These are phyloP conservation scores for Alternaria incomplexa DNA, from an alignment of 2,329 filamentous ascomycete species.

Conservation along the genomic window DNA sequence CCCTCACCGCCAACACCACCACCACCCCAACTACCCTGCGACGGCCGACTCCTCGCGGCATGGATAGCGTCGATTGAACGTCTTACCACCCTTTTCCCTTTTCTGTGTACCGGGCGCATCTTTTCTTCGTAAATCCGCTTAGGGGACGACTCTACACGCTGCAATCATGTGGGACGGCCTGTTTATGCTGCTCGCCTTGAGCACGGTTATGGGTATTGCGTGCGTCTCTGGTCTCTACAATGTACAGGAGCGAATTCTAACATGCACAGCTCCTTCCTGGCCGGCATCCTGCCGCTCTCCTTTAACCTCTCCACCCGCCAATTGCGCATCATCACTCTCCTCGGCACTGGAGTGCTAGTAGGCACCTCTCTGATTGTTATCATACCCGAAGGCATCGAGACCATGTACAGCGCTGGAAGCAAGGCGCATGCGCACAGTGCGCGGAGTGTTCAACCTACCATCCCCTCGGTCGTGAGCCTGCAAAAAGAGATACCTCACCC, in stretches of 20 bases:
- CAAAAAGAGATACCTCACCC: conserved; percentile 35
- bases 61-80: conserved; percentile 25
- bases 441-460: conserved; percentile 29
- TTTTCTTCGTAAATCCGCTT: conserved; percentile 14
- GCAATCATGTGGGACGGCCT: conserved; percentile 65
- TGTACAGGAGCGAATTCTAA: conserved; percentile 11
- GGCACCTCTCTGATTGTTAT: conserved; percentile 96
- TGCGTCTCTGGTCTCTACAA: conserved; percentile 46
- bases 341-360: conserved; percentile 92
- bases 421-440: conserved; percentile 33
- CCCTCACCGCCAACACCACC: conserved; percentile 6
- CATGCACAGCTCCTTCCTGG: conserved; percentile 80
- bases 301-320: conserved; percentile 87
- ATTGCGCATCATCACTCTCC: conserved; percentile 84
- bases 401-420: conserved; percentile 68
- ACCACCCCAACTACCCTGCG: background rate
- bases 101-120: conserved; percentile 20
- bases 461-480: conserved; percentile 32
- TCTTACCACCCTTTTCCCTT: conserved; percentile 12
- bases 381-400: conserved; percentile 94
- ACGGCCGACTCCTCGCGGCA: conserved; percentile 13
- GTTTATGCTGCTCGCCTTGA: conserved; percentile 68
- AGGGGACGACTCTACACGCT: conserved; percentile 16
- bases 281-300: conserved; percentile 87
- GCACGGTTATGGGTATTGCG: conserved; percentile 70